These are phyloP conservation scores for Lathyrus sativus DNA, from an alignment of 306 rosid species.

Conservation along the genomic window DNA sequence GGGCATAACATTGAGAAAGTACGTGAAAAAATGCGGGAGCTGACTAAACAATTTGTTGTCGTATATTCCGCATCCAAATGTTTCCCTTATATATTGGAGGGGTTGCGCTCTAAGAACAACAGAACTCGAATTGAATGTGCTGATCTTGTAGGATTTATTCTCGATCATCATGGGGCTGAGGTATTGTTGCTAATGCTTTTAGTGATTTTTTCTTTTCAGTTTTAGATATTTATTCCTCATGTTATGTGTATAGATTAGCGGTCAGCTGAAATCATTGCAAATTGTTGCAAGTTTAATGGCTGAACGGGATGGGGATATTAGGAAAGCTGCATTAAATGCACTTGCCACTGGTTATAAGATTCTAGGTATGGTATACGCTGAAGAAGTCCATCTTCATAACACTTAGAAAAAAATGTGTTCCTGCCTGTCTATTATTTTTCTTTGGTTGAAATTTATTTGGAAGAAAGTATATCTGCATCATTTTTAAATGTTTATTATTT, in stretches of 20 bases:
- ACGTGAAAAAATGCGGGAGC: conserved; percentile 91
- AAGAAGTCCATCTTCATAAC: background rate
- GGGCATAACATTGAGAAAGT: conserved; percentile 98
- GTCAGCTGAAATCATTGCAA: conserved; percentile 92
- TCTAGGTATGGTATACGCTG: conserved; percentile 68
- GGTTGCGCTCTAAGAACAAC: conserved; percentile 94
- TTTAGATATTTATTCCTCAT: conserved; percentile 29
- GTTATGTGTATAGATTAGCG: conserved; percentile 66
- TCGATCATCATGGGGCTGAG: conserved; percentile 91
- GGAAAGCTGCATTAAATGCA: conserved; percentile 96
- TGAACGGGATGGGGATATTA: conserved; percentile 91
- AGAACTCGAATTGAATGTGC: conserved; percentile 94
- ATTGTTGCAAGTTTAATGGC: conserved; percentile 93
- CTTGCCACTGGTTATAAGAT: conserved; percentile 97
- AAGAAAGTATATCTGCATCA: background rate
- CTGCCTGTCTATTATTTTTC: background rate
- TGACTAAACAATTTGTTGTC: conserved; percentile 76
- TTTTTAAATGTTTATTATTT: background rate
- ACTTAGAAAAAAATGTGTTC: background rate
- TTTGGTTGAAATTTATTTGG: background rate
- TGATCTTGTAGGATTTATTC: conserved; percentile 87
- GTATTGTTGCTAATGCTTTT: conserved; percentile 42
- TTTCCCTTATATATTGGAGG: conserved; percentile 93
- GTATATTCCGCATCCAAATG: conserved; percentile 80
- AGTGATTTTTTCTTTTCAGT: conserved; percentile 9